phyloP scores from a whole-genome alignment of 148 eudicot species.

The Nepenthes mirabilis region DNA sequence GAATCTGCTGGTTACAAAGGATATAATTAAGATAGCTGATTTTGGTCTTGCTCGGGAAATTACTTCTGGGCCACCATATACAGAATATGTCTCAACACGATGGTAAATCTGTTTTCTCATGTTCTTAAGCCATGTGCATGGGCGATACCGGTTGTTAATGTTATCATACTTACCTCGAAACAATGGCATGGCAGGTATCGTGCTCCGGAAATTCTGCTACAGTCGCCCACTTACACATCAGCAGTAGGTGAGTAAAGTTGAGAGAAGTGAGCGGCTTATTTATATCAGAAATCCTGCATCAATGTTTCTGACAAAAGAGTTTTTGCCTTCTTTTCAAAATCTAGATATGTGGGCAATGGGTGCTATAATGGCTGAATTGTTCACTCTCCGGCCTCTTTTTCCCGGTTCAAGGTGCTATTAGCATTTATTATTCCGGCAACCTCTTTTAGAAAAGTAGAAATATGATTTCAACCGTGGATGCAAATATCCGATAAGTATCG shows the following conservation, averaged over 20 bases:
- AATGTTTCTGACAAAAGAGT: not conserved
- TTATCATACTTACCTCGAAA: no score
- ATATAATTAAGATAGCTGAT: constrained; percentile 76
- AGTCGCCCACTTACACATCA: constrained; percentile 67
- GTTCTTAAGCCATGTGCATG: no score
- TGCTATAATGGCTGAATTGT: constrained; percentile 92
- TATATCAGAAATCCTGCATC: not conserved
- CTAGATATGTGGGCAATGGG: constrained; percentile 99
- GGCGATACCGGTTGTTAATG: no score
- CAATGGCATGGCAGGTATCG: constrained; percentile 53
- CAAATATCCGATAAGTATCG: no score
- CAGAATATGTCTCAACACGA: constrained; percentile 93
- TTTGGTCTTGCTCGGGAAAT: constrained; percentile 98
- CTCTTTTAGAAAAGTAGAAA: no score
- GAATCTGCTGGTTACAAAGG: constrained; percentile 76
- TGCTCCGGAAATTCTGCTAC: constrained; percentile 95
- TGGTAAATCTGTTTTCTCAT: constrained; percentile 30
- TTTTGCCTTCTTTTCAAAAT: not conserved
- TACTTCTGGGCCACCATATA: constrained; percentile 62
- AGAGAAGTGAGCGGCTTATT: not conserved
- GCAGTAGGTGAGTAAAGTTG: constrained; percentile 64
- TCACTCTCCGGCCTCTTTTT: constrained; percentile 80
- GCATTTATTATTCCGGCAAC: not conserved
- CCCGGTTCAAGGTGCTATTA: constrained; percentile 64
- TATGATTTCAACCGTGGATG: no score